These are phyloP conservation scores for Sporobolomyces phaffii DNA, from an alignment of 768 basidiomycete genomes.

Conservation along the genomic window DNA sequence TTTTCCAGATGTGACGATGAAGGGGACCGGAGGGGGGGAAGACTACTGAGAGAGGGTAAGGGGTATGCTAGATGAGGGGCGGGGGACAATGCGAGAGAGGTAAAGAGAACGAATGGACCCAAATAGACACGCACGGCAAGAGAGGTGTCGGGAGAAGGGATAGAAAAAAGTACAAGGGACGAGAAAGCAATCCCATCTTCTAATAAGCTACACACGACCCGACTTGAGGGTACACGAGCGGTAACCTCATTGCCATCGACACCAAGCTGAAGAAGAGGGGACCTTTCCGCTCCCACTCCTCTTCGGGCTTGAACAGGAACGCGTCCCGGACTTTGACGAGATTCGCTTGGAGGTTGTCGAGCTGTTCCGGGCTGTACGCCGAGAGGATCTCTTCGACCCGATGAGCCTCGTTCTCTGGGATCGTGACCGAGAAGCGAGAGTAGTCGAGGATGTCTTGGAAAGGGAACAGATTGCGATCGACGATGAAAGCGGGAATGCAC, in stretches of 20 bases:
- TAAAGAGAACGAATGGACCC: no score
- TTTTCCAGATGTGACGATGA: background rate
- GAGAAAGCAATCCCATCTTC: background rate
- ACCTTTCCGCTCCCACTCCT: constrained; percentile 45
- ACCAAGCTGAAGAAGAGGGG: constrained; percentile 49
- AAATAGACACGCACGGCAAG: no score
- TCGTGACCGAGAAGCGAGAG: constrained; percentile 47
- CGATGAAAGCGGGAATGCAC: constrained; percentile 50
- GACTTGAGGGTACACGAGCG: constrained; percentile 41
- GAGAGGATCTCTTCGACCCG: constrained; percentile 47
- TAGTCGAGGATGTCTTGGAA: constrained; percentile 49
- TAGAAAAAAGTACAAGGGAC: background rate
- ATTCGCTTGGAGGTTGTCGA: constrained; percentile 48
- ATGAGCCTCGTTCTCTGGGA: constrained; percentile 48
- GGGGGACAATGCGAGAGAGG: background rate
- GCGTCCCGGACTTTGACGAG: constrained; percentile 47
- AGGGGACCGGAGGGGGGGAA: no score
- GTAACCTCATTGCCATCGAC: constrained; percentile 46
- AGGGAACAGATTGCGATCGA: constrained; percentile 49
- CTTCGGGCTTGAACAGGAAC: constrained; percentile 45
- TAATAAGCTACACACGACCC: constrained; percentile 16
- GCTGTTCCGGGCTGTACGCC: constrained; percentile 43
- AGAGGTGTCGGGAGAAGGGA: no score
- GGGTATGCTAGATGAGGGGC: background rate
- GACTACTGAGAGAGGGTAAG: background rate